Evolutionary conservation across 2,329 filamentous ascomycete genomes (phyloP).

Genomic region (Colletotrichum spinosum): DNA sequence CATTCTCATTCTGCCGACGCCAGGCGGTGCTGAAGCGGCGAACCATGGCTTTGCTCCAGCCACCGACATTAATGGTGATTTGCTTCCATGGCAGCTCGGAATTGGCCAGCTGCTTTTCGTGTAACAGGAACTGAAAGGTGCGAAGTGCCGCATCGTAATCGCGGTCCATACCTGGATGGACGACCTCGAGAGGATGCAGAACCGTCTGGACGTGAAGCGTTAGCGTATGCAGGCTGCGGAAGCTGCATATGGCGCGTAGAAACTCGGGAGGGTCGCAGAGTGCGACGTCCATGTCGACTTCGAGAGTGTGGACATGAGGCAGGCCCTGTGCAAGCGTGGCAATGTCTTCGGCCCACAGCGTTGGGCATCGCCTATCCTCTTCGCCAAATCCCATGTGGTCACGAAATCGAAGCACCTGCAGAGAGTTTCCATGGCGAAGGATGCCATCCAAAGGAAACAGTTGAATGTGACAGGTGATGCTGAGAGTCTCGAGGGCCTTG

Average conservation of each 20-base stretch:
- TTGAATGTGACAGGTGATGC: slow-evolving; percentile 55
- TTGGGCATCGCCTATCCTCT: slow-evolving; percentile 55
- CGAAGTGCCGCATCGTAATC: slow-evolving; percentile 52
- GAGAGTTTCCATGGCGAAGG: slow-evolving; percentile 49
- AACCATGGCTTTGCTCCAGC: slow-evolving; percentile 59
- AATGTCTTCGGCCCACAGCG: slow-evolving; percentile 50
- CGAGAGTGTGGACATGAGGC: slow-evolving; percentile 51
- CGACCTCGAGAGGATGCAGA: slow-evolving; percentile 47
- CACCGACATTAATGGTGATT: slow-evolving; percentile 61
- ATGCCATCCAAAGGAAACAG: slow-evolving; percentile 55
- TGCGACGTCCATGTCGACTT: slow-evolving; percentile 60
- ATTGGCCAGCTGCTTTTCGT: slow-evolving; percentile 40
- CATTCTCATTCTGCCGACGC: slow-evolving; percentile 53
- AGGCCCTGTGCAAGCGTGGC: slow-evolving; percentile 47
- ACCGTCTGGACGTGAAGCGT: slow-evolving; percentile 59
- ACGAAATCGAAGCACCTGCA: slow-evolving; percentile 54
- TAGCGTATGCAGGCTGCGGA: slow-evolving; percentile 53
- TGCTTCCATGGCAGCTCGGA: slow-evolving; percentile 48
- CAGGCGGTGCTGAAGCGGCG: slow-evolving; percentile 55
- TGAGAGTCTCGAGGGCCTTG: slow-evolving; percentile 49
- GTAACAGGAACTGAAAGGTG: slow-evolving; percentile 48
- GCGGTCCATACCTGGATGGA: slow-evolving; percentile 45
- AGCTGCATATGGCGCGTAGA: slow-evolving; percentile 51
- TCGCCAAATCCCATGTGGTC: slow-evolving; percentile 60
- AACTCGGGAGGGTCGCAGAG: slow-evolving; percentile 51